These are phyloP conservation scores for Ammopiptanthus mongolicus DNA, from an alignment of 306 rosid species.

Conservation along the genomic window DNA sequence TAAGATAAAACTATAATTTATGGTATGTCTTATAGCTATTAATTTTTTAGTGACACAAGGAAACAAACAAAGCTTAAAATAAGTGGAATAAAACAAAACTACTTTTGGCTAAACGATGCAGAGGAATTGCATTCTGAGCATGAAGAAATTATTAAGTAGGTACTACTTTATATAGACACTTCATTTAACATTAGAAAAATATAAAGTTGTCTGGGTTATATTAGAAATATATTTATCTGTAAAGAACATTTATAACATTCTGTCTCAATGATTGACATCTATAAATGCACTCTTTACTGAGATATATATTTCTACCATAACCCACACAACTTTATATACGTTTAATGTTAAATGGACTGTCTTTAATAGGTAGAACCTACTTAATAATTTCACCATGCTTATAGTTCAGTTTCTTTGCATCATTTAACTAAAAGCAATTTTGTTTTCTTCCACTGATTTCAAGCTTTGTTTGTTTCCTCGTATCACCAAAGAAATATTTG, in stretches of 20 bases:
- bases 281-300: too few relatives aligned
- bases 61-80: too few relatives aligned
- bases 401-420: neutral
- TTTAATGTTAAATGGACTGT: neutral
- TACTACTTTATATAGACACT: neutral
- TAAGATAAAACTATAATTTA: too few relatives aligned
- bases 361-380: neutral
- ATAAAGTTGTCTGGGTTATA: neutral
- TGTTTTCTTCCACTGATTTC: too few relatives aligned
- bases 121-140: neutral
- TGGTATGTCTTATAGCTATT: too few relatives aligned
- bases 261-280: too few relatives aligned
- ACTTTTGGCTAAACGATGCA: neutral
- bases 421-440: neutral
- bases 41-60: neutral
- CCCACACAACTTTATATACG: too few relatives aligned
- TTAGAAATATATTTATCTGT: neutral
- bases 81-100: too few relatives aligned
- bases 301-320: too few relatives aligned
- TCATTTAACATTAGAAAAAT: neutral
- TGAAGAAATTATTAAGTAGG: neutral
- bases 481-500: neutral
- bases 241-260: too few relatives aligned
- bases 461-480: neutral
- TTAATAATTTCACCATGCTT: neutral